Evolutionary conservation across 2,329 filamentous ascomycete species (phyloP), one percentile per base, ranked within the genome.

Genomic region (Setomelanomma holmii): DNA sequence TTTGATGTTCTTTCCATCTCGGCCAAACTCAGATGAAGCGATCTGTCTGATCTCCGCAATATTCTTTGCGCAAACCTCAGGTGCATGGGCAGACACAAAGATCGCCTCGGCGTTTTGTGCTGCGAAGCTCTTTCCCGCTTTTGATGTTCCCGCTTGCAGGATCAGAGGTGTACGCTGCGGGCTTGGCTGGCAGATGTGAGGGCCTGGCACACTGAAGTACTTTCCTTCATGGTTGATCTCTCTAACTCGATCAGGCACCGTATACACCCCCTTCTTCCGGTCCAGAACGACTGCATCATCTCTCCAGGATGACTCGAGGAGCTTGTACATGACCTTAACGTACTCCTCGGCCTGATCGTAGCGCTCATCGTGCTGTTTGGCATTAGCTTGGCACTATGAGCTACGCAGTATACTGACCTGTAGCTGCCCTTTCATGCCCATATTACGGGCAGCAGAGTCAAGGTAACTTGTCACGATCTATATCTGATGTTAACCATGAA

Each of bases 261-360:
- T 83, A 68, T 89, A 90, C 40, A 88, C 72, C 0, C 84, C 84
- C 5, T 77, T 80, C 49, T 83, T 74, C 10, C 82, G 80, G 63
- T 89, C 82, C 0, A 84, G 78, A 21, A 84, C 78, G 1, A 90
- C 84, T 0, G 88, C 87, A 63, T 89, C 85, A 47, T 85, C 82
- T 30, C 86, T 78, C 86, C 87, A 89, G 0, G 85, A 89, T 0
- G 82, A 85, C 62, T 89, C 82, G 69, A 86, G 82, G 1, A 90
- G 81, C 65, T 89, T 89, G 74, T 89, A 89, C 60, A 88, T 80
- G 1, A 90, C 85, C 36, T 84, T 79, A 65, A 90, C 79, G 70
- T 89, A 90, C 67, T 90, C 88, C 57, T 90, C 86, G 1, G 86
- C 87, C 40, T 87, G 80, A 2, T 80, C 82, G 56, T 91, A 90